phyloP scores from a whole-genome alignment of 345 rosid genomes.

The Trapa bicornis region DNA sequence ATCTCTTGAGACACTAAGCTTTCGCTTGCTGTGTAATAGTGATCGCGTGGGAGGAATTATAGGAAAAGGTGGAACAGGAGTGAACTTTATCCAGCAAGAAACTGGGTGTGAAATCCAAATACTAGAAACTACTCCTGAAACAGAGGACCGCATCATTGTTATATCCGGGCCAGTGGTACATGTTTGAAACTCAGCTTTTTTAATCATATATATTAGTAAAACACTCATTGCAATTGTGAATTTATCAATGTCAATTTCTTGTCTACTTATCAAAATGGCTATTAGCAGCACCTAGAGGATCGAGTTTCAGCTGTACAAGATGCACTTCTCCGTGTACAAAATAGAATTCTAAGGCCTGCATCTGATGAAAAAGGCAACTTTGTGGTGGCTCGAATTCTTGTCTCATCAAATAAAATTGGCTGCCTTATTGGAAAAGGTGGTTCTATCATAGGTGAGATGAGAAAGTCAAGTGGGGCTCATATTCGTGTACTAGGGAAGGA shows the following conservation, averaged over 20 bases:
- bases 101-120: conserved; percentile 69
- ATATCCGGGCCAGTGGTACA: conserved; percentile 66
- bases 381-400: conserved; percentile 46
- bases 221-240: neutral
- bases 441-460: conserved; percentile 58
- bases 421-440: conserved; percentile 81
- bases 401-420: conserved; percentile 55
- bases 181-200: conserved; percentile 9
- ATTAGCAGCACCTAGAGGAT: conserved; percentile 58
- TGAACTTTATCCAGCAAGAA: conserved; percentile 54
- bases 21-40: conserved; percentile 43
- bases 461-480: conserved; percentile 54
- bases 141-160: conserved; percentile 47
- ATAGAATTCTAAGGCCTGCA: conserved; percentile 40
- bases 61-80: conserved; percentile 60
- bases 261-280: neutral
- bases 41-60: conserved; percentile 60
- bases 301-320: conserved; percentile 57
- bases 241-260: neutral
- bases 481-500: conserved; percentile 63
- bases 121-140: conserved; percentile 40
- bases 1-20: conserved; percentile 32
- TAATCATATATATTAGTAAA: neutral
- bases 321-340: conserved; percentile 59
- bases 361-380: conserved; percentile 47